Conservation (phyloP, 345 rosid genomes). For the Aquilaria malaccensis region DNA sequence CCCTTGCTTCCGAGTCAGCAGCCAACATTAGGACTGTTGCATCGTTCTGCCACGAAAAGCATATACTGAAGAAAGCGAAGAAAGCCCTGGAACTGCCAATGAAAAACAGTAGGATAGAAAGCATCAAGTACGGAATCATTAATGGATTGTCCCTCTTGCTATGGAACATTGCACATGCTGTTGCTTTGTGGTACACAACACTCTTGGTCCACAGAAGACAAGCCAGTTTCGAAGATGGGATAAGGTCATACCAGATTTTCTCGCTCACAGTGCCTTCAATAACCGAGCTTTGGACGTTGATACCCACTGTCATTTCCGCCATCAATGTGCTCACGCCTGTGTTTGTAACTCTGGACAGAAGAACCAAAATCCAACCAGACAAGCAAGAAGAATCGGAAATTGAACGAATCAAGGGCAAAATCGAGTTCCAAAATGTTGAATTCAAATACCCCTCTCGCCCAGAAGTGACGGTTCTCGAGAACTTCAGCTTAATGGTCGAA, state of each 20-base stretch:
- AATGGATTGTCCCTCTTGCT: slow-evolving; percentile 57
- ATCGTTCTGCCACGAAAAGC: slow-evolving; percentile 58
- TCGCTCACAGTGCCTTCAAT: slow-evolving; percentile 67
- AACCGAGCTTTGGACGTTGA: slow-evolving; percentile 61
- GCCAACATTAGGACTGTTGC: slow-evolving; percentile 53
- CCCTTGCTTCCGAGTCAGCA: slow-evolving; percentile 49
- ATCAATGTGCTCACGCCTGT: slow-evolving; percentile 42
- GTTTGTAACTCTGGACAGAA: slow-evolving; percentile 44
- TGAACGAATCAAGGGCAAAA: slow-evolving; percentile 25
- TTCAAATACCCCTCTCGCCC: slow-evolving; percentile 53
- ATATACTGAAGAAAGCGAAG: slow-evolving; percentile 37
- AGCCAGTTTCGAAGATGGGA: slow-evolving; percentile 36
- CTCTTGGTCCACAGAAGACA: slow-evolving; percentile 25
- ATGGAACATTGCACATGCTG: slow-evolving; percentile 74
- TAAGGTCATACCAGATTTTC: slow-evolving; percentile 63
- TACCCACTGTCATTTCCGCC: slow-evolving; percentile 51
- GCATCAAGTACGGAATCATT: slow-evolving; percentile 49
- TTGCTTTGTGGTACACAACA: slow-evolving; percentile 62
- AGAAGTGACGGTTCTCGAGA: slow-evolving; percentile 41
- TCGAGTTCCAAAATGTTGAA: slow-evolving; percentile 36
- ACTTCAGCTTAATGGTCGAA: slow-evolving; percentile 41
- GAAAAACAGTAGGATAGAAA: slow-evolving; percentile 31
- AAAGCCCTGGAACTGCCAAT: slow-evolving; percentile 24
- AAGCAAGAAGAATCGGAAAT: slow-evolving; percentile 14
- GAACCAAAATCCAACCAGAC: slow-evolving; percentile 47